These are phyloP conservation scores for Pezicula radicicola DNA, from an alignment of 2,329 filamentous ascomycete genomes.

Conservation along the genomic window DNA sequence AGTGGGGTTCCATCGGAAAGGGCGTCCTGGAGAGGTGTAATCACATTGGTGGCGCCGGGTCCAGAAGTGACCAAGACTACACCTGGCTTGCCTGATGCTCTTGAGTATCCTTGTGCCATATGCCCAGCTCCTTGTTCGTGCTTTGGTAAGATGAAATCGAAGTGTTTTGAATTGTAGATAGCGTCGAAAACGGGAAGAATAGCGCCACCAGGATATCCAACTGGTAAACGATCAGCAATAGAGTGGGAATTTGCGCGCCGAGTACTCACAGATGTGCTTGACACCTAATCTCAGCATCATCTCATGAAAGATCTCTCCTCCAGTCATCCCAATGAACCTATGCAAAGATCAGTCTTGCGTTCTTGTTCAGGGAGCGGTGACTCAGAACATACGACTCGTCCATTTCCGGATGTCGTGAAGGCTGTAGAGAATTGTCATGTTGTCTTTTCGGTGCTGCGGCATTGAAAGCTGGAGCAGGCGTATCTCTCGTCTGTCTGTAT, in stretches of 20 bases:
- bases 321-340: slow-evolving; percentile 90
- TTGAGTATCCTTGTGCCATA: slow-evolving; percentile 97
- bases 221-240: slow-evolving; percentile 35
- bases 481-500: slow-evolving; percentile 51
- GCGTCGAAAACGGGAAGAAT: slow-evolving; percentile 98
- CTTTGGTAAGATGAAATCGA: slow-evolving; percentile 91
- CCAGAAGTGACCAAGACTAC: slow-evolving; percentile 97
- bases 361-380: slow-evolving; percentile 11
- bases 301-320: slow-evolving; percentile 97
- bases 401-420: slow-evolving; percentile 63
- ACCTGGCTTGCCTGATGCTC: slow-evolving; percentile 88
- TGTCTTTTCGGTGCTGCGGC: slow-evolving; percentile 36
- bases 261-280: slow-evolving; percentile 84
- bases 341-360: slow-evolving; percentile 8
- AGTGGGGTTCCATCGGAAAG: slow-evolving; percentile 93
- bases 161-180: slow-evolving; percentile 96
- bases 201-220: slow-evolving; percentile 90
- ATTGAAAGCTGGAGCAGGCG: slow-evolving; percentile 63
- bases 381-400: slow-evolving; percentile 70
- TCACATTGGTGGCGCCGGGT: slow-evolving; percentile 92
- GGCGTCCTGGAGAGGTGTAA: slow-evolving; percentile 95
- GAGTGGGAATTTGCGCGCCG: neutral
- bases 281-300: slow-evolving; percentile 96
- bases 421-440: slow-evolving; percentile 62
- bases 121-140: slow-evolving; percentile 98